Evolutionary conservation across 352 stramenopile genomes (phyloP).

Genomic region (Phytopythium montanum): DNA sequence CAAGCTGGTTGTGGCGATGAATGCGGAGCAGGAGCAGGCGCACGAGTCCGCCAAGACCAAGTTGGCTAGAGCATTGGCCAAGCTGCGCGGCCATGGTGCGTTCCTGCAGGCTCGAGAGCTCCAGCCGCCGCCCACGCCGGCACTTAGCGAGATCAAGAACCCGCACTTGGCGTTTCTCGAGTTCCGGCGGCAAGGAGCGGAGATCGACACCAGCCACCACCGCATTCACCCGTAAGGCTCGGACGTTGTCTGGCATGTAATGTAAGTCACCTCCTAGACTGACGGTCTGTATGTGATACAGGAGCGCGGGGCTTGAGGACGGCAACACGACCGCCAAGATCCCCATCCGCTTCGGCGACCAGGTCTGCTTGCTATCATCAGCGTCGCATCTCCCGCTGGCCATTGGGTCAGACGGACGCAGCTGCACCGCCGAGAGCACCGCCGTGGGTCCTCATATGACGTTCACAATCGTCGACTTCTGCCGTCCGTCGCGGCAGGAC

Average conservation of each 20-base stretch:
- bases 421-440: conserved; percentile 11
- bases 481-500: conserved; percentile 36
- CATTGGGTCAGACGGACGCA: conserved; percentile 41
- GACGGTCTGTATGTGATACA: conserved; percentile 8
- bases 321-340: conserved; percentile 45
- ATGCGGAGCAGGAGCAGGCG: conserved; percentile 6
- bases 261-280: neutral
- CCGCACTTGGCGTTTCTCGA: conserved; percentile 58
- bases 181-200: conserved; percentile 27
- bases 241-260: too few species aligned
- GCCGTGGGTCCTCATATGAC: conserved; percentile 46
- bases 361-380: conserved; percentile 53
- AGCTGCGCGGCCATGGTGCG: conserved; percentile 24
- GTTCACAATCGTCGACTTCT: conserved; percentile 65
- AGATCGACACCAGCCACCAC: neutral
- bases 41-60: conserved; percentile 18
- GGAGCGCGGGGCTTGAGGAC: conserved; percentile 25
- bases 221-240: conserved; percentile 18
- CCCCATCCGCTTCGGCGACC: conserved; percentile 56
- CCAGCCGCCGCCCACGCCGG: neutral
- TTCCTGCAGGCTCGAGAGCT: conserved; percentile 20
- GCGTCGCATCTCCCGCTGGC: conserved; percentile 41
- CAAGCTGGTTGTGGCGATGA: conserved; percentile 22
- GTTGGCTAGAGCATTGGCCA: conserved; percentile 21
- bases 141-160: conserved; percentile 40